Evolutionary conservation across 1,139 yeast species (phyloP).

Genomic region (Blastobotrys arbuscula): DNA sequence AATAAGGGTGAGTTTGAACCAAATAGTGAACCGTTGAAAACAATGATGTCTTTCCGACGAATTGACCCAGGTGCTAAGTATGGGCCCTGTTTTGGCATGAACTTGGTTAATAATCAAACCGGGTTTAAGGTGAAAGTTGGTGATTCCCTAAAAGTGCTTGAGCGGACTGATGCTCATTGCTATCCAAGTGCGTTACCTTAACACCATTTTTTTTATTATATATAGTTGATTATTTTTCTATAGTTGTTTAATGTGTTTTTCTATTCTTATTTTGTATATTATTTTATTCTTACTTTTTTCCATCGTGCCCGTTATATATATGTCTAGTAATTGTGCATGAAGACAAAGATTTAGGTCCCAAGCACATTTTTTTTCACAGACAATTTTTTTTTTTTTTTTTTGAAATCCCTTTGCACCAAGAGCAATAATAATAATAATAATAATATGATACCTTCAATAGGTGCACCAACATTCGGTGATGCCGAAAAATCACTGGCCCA

Average conservation of each 20-base stretch:
- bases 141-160: conserved; percentile 28
- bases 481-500: conserved; percentile 5
- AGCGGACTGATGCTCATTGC: conserved; percentile 21
- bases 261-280: no score
- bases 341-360: no score
- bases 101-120: conserved; percentile 30
- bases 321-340: no score
- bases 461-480: conserved; percentile 1
- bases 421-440: no score
- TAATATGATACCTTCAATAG: no score
- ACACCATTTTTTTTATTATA: not conserved
- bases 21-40: conserved; percentile 33
- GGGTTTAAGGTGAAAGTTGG: conserved; percentile 31
- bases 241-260: no score
- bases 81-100: conserved; percentile 38
- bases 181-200: conserved; percentile 14
- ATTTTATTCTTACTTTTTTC: no score
- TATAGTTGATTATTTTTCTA: no score
- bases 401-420: no score
- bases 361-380: not conserved
- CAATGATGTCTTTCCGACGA: conserved; percentile 36
- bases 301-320: no score
- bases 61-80: conserved; percentile 36
- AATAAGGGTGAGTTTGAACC: conserved; percentile 34
- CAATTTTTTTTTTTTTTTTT: not conserved